phyloP scores from a whole-genome alignment of 768 basidiomycete genomes.

The Lactarius pseudohatsudake region DNA sequence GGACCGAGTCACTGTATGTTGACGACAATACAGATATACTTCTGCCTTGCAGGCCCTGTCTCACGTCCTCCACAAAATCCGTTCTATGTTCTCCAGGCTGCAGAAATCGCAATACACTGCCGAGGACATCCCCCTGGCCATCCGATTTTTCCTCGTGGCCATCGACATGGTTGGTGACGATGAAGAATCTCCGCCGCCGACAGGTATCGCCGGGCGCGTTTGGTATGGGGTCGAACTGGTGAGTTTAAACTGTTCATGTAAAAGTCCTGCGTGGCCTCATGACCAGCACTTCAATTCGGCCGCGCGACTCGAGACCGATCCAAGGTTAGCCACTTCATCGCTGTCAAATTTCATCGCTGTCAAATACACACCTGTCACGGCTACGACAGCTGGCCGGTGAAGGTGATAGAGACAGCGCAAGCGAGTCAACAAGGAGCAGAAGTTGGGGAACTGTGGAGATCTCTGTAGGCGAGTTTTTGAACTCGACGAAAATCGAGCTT shows the following conservation, averaged over 20 bases:
- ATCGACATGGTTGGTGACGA: slow-evolving; percentile 70
- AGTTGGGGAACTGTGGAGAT: no score
- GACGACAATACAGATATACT: slow-evolving; percentile 54
- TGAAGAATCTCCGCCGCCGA: slow-evolving; percentile 45
- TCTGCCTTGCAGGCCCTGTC: slow-evolving; percentile 71
- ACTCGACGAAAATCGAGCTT: not conserved
- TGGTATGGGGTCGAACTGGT: slow-evolving; percentile 87
- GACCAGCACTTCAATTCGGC: slow-evolving; percentile 11
- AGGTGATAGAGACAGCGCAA: slow-evolving; percentile 7
- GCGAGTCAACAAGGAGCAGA: slow-evolving; percentile 2
- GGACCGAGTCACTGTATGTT: not conserved
- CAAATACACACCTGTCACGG: slow-evolving; percentile 10
- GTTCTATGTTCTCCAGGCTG: slow-evolving; percentile 44
- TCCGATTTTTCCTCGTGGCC: slow-evolving; percentile 76
- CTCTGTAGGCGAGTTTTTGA: not conserved
- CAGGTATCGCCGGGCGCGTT: slow-evolving; percentile 60
- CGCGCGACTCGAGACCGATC: slow-evolving; percentile 20
- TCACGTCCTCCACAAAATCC: slow-evolving; percentile 49
- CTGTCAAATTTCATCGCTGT: slow-evolving; percentile 12
- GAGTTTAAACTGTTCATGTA: slow-evolving; percentile 29
- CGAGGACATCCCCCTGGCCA: slow-evolving; percentile 62
- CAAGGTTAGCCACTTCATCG: slow-evolving; percentile 12
- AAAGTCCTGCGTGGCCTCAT: no score
- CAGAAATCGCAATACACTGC: slow-evolving; percentile 83
- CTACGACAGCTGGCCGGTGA: slow-evolving; percentile 21